Evolutionary conservation across 2,329 filamentous ascomycete genomes (phyloP).

Genomic region (Botrytis aclada): DNA sequence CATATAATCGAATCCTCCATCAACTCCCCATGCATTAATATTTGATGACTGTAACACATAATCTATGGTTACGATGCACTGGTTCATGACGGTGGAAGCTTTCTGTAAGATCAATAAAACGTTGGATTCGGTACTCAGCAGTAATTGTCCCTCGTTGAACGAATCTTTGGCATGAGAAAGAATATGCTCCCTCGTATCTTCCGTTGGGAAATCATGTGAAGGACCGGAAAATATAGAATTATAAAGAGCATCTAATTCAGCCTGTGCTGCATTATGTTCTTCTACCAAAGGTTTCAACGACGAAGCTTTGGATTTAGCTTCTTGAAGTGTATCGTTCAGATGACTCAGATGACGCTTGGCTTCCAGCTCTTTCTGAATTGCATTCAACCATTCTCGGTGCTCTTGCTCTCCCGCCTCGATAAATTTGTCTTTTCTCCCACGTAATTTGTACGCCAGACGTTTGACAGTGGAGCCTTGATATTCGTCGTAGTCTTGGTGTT

Average conservation of each 20-base stretch:
- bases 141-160: conserved; percentile 41
- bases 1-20: conserved; percentile 36
- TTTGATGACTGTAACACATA: conserved; percentile 43
- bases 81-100: conserved; percentile 40
- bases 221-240: conserved; percentile 50
- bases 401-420: conserved; percentile 48
- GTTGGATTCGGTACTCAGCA: conserved; percentile 42
- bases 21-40: conserved; percentile 47
- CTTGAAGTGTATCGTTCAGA: conserved; percentile 41
- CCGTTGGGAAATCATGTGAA: conserved; percentile 50
- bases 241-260: conserved; percentile 51
- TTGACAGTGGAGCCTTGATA: conserved; percentile 52
- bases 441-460: conserved; percentile 50
- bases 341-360: conserved; percentile 35
- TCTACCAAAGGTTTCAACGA: conserved; percentile 41
- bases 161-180: conserved; percentile 38
- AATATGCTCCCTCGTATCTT: conserved; percentile 46
- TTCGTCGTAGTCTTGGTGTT: conserved; percentile 50
- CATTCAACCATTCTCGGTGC: conserved; percentile 53
- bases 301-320: conserved; percentile 40
- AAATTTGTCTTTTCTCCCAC: conserved; percentile 48
- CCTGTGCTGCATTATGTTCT: conserved; percentile 44
- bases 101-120: conserved; percentile 42
- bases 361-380: conserved; percentile 46
- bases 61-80: conserved; percentile 41